A percentile compares a stretch with the other conserved stretches of the same genome.
Evolutionary conservation across 2,329 filamentous ascomycete genomes (phyloP).

Genomic region (Pseudopyrenochaeta lycopersici): DNA sequence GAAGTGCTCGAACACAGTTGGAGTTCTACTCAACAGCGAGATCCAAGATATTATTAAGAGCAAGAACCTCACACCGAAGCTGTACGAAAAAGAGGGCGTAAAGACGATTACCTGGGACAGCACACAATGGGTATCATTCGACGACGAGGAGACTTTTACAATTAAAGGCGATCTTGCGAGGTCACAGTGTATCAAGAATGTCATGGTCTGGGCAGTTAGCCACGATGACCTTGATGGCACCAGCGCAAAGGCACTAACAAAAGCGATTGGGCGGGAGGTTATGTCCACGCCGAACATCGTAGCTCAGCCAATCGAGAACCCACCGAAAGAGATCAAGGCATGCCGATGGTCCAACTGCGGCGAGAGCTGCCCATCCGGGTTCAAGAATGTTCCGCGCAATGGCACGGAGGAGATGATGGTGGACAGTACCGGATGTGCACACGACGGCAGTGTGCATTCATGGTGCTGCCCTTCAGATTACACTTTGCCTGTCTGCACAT

Average conservation of each 20-base stretch:
- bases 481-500: background rate
- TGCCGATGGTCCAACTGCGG: background rate
- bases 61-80: too few species aligned
- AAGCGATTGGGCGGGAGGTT: background rate
- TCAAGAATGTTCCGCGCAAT: background rate
- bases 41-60: too few species aligned
- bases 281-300: background rate
- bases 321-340: background rate
- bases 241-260: background rate
- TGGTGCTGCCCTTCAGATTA: background rate
- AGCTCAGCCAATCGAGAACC: background rate
- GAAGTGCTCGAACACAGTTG: background rate
- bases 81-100: constrained; percentile 23
- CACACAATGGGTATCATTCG: constrained; percentile 51
- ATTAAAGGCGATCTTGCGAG: constrained; percentile 45
- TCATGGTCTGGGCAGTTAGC: constrained; percentile 33
- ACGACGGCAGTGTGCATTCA: background rate
- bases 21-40: background rate
- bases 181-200: constrained; percentile 34
- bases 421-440: background rate
- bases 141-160: constrained; percentile 47
- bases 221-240: constrained; percentile 5
- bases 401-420: background rate
- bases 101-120: constrained; percentile 44
- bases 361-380: background rate